Evolutionary conservation across 2,329 filamentous ascomycete species (phyloP).

Genomic region (Exutisphaerella laricina): DNA sequence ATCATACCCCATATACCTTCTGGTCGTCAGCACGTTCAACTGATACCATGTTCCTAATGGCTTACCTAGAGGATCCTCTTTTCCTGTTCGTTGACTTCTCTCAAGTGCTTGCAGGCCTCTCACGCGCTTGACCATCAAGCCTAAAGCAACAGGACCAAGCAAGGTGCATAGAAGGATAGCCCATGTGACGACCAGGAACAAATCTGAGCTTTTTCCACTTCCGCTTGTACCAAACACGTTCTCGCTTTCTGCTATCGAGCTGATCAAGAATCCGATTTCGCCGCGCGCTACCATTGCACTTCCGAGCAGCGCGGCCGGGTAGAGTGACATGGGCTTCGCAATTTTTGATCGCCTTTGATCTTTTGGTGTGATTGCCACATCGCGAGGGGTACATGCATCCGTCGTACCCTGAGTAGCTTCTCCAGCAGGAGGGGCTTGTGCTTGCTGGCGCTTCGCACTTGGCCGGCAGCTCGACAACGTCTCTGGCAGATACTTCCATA

Average conservation of each 20-base stretch:
- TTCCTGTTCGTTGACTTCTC: conserved; percentile 9
- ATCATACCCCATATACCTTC: conserved; percentile 12
- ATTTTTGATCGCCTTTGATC: background rate
- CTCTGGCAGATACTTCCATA: conserved; percentile 2
- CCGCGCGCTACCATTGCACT: conserved; percentile 70
- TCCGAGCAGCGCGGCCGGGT: conserved; percentile 62
- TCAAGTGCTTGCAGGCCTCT: conserved; percentile 35
- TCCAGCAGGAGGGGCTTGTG: background rate
- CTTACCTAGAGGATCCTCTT: conserved; percentile 14
- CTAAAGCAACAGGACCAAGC: conserved; percentile 50
- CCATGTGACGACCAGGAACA: conserved; percentile 50
- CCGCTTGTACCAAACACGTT: conserved; percentile 40
- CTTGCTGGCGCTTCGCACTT: background rate
- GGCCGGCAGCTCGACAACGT: conserved; percentile 3
- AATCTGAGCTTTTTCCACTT: conserved; percentile 35
- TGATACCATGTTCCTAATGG: background rate
- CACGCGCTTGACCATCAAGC: conserved; percentile 45
- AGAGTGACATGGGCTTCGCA: conserved; percentile 55
- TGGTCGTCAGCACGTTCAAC: background rate
- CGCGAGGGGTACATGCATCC: background rate
- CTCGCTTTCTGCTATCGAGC: conserved; percentile 57
- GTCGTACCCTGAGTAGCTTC: background rate
- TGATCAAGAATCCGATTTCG: conserved; percentile 74
- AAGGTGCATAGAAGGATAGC: conserved; percentile 54
- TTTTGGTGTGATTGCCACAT: background rate